Conservation (phyloP, 495 filamentous ascomycete species). For the Cairneyella variabilis region DNA sequence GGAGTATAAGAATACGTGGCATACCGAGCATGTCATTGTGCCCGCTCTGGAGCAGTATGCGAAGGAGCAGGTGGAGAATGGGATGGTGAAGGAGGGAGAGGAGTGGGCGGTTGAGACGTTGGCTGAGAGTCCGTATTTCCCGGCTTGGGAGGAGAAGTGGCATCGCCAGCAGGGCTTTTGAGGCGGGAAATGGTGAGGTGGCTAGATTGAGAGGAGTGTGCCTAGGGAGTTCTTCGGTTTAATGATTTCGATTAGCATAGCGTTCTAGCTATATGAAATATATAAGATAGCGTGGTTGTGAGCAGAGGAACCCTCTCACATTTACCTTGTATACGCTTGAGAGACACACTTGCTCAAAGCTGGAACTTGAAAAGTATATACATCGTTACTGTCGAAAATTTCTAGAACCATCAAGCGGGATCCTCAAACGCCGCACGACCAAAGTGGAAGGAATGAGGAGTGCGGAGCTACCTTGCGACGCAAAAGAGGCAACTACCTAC, state of each 20-base stretch:
- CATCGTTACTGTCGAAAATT: no score
- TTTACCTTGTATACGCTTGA: no score
- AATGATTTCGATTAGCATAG: no score
- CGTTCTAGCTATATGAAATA: not conserved
- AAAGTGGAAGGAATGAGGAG: no score
- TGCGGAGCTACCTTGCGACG: no score
- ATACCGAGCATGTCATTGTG: conserved; percentile 72
- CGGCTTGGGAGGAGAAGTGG: conserved; percentile 84
- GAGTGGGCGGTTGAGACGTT: conserved; percentile 72
- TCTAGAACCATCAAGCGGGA: no score
- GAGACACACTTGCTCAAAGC: no score
- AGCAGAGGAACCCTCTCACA: not conserved
- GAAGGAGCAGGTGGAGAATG: conserved; percentile 64
- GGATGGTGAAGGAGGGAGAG: conserved; percentile 49
- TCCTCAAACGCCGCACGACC: no score
- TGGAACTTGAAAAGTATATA: no score
- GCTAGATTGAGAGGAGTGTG: not conserved
- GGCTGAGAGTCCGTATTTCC: conserved; percentile 78
- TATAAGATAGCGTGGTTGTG: not conserved
- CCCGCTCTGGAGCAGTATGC: conserved; percentile 65
- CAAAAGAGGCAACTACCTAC: no score
- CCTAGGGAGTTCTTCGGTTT: not conserved
- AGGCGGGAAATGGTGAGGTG: not conserved
- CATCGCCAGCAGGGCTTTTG: conserved; percentile 65
- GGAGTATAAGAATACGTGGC: conserved; percentile 84